Conservation (phyloP, 345 rosid species). For the Laguncularia racemosa region DNA sequence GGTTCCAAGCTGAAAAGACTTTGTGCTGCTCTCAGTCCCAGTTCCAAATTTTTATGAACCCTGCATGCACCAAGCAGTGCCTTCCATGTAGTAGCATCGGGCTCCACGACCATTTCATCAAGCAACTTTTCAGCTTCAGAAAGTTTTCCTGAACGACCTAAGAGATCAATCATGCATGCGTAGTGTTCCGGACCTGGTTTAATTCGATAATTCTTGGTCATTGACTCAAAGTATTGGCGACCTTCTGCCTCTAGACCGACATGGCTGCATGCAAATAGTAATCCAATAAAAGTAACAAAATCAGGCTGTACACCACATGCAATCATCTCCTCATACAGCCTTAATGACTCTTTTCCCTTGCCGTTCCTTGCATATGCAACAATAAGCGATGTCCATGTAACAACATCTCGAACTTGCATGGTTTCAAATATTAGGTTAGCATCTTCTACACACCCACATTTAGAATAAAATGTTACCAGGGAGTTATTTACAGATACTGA, state of each 20-base stretch:
- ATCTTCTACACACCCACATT: constrained; percentile 66
- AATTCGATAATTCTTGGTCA: constrained; percentile 54
- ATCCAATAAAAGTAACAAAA: constrained; percentile 69
- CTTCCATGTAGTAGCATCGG: constrained; percentile 87
- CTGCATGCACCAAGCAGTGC: constrained; percentile 72
- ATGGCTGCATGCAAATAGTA: constrained; percentile 93
- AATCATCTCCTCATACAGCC: constrained; percentile 55
- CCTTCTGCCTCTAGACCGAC: constrained; percentile 60
- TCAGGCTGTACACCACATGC: constrained; percentile 58
- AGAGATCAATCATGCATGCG: constrained; percentile 89
- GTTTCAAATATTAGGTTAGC: constrained; percentile 51
- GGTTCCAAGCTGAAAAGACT: constrained; percentile 69
- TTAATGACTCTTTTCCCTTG: constrained; percentile 58
- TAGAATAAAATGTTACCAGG: constrained; percentile 76
- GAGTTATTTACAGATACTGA: constrained; percentile 68
- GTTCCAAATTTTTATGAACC: constrained; percentile 52
- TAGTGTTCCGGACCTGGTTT: constrained; percentile 78
- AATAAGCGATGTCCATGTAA: constrained; percentile 85
- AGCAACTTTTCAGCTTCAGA: constrained; percentile 52
- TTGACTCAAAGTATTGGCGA: constrained; percentile 48
- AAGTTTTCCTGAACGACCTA: constrained; percentile 76
- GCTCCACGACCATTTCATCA: constrained; percentile 56
- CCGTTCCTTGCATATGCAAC: constrained; percentile 89
- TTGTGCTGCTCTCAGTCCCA: constrained; percentile 77
- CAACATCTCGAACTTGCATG: constrained; percentile 51